Evolutionary conservation across 2,329 filamentous ascomycete species (phyloP), one percentile per base, ranked within the genome.

Genomic region (Trichoderma simmonsii): DNA sequence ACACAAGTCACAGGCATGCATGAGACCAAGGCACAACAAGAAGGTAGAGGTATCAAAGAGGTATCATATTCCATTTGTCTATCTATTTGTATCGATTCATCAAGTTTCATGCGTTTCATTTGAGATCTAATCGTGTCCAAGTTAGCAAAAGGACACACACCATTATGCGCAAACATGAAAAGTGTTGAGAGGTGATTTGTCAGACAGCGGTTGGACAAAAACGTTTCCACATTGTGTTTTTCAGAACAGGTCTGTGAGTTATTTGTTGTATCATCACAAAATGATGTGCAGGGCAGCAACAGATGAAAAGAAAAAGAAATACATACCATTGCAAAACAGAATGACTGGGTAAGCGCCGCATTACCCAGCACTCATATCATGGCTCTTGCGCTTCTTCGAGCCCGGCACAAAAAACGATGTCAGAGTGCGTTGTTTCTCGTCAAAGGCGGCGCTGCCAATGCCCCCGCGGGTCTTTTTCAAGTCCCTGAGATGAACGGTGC

Each of bases 211-310:
- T 93, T 93, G 91, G 89, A 90, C 89, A 89, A 75, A 89, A 83
- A 83, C 85, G 80, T 85, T 87, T 92, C 91, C 86, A 92, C 91
- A 93, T 86, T 75, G 78, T 78, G 80, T 60, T 56, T 79, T 92
- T 93, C 90, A 87, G 92, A 91, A 92, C 91, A 94, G 92, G 91
- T 94, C 91, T 93, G 91, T 93, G 91, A 91, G 88, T 84, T 71
- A 63, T 83, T 85, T 85, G 87, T 83, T 79, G 81, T 87, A 84
- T 93, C 90, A 92, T 93, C 92, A 93, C 89, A 72, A 75, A 77
- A 77, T 77, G 78, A 34, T 68, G 59, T 36, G 26, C 30, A 73
- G 43, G 36, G 71, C 63, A n/a, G n/a, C 8, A 43, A 32, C 18
- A 67, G 77, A 34, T 36, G 26, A 26, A 73, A 43, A 48, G 71